Conservation (phyloP, 192 early-diverging fungal genomes). For the Mortierella antarctica region DNA sequence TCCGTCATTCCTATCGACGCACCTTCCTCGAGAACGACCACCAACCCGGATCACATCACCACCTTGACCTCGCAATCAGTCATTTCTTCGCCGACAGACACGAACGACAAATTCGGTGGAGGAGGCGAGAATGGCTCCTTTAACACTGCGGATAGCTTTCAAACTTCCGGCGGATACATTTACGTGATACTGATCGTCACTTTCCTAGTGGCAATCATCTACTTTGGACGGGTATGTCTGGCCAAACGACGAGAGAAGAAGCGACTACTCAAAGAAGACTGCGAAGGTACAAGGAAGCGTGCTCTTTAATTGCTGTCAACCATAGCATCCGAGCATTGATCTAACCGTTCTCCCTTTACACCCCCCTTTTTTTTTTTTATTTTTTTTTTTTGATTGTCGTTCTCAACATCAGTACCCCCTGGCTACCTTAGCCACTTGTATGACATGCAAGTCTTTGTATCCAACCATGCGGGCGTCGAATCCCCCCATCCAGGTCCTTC, state of each 20-base stretch:
- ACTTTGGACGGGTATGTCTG: slow-evolving; percentile 6
- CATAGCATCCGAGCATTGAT: neutral
- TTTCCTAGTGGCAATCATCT: slow-evolving; percentile 5
- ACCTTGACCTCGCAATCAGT: too few relatives aligned
- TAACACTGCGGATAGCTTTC: slow-evolving; percentile 1
- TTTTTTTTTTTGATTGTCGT: neutral
- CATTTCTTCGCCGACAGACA: too few relatives aligned
- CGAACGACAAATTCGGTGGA: too few relatives aligned
- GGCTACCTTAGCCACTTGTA: too few relatives aligned
- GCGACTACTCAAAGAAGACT: slow-evolving; percentile 14
- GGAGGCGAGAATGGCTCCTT: too few relatives aligned
- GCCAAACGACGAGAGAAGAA: slow-evolving; percentile 10
- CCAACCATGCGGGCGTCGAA: too few relatives aligned
- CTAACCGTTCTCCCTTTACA: neutral
- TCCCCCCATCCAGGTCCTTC: too few relatives aligned
- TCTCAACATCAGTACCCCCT: too few relatives aligned
- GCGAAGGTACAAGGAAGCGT: slow-evolving; percentile 10
- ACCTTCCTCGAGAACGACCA: too few relatives aligned
- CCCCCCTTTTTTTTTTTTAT: neutral
- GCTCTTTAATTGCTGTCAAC: neutral
- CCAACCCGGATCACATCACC: too few relatives aligned
- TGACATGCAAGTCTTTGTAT: too few relatives aligned
- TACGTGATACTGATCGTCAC: slow-evolving; percentile 14
- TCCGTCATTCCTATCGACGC: too few relatives aligned
- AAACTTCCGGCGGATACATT: slow-evolving; percentile 25